These are phyloP conservation scores for Dimargaris xerosporica DNA, from an alignment of 192 early-diverging fungal species.

Conservation along the genomic window DNA sequence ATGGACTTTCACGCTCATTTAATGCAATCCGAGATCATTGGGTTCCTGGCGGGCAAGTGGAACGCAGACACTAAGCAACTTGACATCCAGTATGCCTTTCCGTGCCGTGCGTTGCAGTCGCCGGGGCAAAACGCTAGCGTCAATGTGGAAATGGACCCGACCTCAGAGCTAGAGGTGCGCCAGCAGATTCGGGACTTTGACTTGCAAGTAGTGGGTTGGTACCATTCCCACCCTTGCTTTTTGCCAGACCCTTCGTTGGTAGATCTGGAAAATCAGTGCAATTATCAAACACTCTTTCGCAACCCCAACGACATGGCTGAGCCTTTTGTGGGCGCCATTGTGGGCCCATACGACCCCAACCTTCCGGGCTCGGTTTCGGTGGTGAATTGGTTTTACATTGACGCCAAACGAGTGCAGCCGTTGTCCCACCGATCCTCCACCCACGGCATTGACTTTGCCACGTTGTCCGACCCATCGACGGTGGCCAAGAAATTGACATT, in stretches of 20 bases:
- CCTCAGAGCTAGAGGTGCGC: slow-evolving; percentile 54
- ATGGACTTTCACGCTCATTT: slow-evolving; percentile 94
- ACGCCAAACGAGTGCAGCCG: background rate
- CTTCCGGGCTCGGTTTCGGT: slow-evolving; percentile 59
- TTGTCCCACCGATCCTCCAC: background rate
- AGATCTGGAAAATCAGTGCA: slow-evolving; percentile 78
- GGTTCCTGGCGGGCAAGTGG: slow-evolving; percentile 74
- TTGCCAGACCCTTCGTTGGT: slow-evolving; percentile 73
- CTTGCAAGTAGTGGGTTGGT: slow-evolving; percentile 82
- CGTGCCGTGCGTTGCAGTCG: slow-evolving; percentile 57
- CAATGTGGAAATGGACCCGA: slow-evolving; percentile 86
- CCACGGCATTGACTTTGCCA: background rate
- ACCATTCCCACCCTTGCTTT: slow-evolving; percentile 88
- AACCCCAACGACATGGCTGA: slow-evolving; percentile 34
- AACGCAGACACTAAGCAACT: slow-evolving; percentile 30
- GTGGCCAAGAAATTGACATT: slow-evolving; percentile 6
- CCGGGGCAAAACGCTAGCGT: slow-evolving; percentile 46
- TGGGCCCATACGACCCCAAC: slow-evolving; percentile 71
- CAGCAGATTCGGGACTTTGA: slow-evolving; percentile 52
- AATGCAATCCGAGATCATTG: slow-evolving; percentile 77
- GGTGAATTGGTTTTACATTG: slow-evolving; percentile 79
- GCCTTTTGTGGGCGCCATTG: slow-evolving; percentile 86
- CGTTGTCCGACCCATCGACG: background rate
- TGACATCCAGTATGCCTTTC: slow-evolving; percentile 47
- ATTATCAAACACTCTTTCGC: slow-evolving; percentile 66